phyloP scores from a whole-genome alignment of 257 asterid genomes.

The Gardenia jasminoides region DNA sequence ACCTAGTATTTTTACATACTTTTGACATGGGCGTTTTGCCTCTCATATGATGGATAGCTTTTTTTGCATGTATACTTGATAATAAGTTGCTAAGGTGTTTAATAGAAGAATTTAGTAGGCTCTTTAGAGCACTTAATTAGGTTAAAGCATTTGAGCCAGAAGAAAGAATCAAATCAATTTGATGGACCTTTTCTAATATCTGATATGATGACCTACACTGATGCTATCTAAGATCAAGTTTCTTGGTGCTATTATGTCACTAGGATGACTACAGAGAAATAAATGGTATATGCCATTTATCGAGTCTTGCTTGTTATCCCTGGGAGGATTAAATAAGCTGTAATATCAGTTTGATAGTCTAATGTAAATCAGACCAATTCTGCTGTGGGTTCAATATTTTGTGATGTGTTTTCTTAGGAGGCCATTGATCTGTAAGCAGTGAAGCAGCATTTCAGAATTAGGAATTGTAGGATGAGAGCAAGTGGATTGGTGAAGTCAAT shows the following conservation, averaged over 20 bases:
- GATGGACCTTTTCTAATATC: neutral
- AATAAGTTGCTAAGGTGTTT: neutral
- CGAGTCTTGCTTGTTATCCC: neutral
- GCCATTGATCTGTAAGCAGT: neutral
- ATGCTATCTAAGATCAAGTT: neutral
- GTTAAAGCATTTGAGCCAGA: too few species aligned
- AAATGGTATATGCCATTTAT: neutral
- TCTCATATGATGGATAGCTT: neutral
- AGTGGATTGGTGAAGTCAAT: neutral
- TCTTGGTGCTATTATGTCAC: neutral
- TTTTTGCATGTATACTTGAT: neutral
- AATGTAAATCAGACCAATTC: neutral
- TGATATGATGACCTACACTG: neutral
- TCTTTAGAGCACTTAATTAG: too few species aligned
- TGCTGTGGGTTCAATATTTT: neutral
- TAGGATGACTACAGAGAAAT: neutral
- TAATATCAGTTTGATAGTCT: neutral
- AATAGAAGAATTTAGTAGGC: neutral
- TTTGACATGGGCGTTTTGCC: neutral
- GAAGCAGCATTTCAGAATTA: neutral
- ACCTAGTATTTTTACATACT: neutral
- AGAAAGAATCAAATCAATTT: neutral
- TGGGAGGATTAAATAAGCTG: neutral
- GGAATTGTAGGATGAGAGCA: neutral
- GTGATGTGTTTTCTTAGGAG: neutral